These are phyloP conservation scores for Enterocytospora artemiae DNA, from an alignment of 371 early-diverging fungal genomes.

Conservation along the genomic window DNA sequence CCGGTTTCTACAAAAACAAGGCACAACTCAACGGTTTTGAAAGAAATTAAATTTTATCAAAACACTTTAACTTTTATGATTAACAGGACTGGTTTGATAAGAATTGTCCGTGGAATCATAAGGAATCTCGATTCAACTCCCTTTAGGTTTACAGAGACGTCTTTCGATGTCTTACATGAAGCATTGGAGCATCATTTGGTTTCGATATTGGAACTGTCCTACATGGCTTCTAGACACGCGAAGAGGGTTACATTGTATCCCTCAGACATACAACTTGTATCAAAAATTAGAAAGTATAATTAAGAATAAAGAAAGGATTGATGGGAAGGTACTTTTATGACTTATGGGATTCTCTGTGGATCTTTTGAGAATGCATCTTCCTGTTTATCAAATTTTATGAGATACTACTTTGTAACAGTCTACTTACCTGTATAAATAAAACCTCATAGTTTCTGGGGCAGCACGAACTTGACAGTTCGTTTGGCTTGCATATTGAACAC, in stretches of 20 bases:
- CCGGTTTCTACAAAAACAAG: neutral
- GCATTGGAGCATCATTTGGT: slow-evolving; percentile 24
- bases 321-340: no score
- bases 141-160: slow-evolving; percentile 14
- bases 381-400: neutral
- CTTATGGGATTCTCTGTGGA: no score
- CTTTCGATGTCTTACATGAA: slow-evolving; percentile 31
- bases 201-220: slow-evolving; percentile 23
- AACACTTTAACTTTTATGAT: slow-evolving; percentile 12
- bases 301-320: neutral
- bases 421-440: neutral
- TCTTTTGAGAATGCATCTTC: no score
- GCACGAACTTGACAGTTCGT: no score
- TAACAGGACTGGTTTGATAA: neutral
- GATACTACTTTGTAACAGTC: neutral
- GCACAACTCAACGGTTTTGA: slow-evolving; percentile 1
- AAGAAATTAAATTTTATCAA: slow-evolving; percentile 41
- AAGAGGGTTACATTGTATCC: slow-evolving; percentile 39
- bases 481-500: no score
- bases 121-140: neutral
- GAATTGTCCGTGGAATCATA: slow-evolving; percentile 10
- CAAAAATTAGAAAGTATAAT: slow-evolving; percentile 4
- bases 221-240: slow-evolving; percentile 31
- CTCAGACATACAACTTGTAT: slow-evolving; percentile 23
- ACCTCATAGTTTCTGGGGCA: neutral